phyloP scores from a whole-genome alignment of 352 stramenopile species.

The Pythium monospermum region DNA sequence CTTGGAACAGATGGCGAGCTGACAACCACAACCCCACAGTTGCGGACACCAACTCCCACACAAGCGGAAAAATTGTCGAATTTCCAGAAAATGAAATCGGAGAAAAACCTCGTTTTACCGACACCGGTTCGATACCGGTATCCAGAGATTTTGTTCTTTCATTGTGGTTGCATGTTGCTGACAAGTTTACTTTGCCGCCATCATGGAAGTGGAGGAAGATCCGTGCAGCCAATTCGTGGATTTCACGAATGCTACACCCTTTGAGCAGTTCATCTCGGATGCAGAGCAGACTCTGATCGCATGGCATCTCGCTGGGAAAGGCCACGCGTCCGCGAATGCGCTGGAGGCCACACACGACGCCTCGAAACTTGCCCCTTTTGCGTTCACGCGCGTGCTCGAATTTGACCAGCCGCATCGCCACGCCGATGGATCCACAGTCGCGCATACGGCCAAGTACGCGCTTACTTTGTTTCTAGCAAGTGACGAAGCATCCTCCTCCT shows the following conservation, averaged over 20 bases:
- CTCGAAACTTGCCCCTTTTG: neutral
- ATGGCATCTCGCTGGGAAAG: conserved; percentile 64
- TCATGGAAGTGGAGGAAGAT: conserved; percentile 79
- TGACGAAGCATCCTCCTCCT: neutral
- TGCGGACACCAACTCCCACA: no score
- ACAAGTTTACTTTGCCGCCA: no score
- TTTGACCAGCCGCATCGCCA: conserved; percentile 18
- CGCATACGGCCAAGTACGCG: conserved; percentile 34
- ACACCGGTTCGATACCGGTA: no score
- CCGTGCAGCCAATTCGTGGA: conserved; percentile 82
- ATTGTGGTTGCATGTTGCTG: no score
- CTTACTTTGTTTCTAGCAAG: conserved; percentile 41
- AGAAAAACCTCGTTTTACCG: no score
- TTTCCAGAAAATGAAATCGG: no score
- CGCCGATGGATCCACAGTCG: conserved; percentile 10
- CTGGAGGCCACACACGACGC: conserved; percentile 17
- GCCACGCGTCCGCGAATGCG: conserved; percentile 46
- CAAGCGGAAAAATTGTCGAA: no score
- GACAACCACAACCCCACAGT: no score
- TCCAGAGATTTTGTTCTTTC: no score
- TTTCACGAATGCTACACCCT: conserved; percentile 78
- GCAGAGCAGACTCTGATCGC: conserved; percentile 66
- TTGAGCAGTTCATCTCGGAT: conserved; percentile 77
- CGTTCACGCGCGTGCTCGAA: conserved; percentile 22
- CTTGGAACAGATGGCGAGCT: no score